phyloP scores from a whole-genome alignment of 2,329 filamentous ascomycete genomes.

The Colletotrichum acutatum region DNA sequence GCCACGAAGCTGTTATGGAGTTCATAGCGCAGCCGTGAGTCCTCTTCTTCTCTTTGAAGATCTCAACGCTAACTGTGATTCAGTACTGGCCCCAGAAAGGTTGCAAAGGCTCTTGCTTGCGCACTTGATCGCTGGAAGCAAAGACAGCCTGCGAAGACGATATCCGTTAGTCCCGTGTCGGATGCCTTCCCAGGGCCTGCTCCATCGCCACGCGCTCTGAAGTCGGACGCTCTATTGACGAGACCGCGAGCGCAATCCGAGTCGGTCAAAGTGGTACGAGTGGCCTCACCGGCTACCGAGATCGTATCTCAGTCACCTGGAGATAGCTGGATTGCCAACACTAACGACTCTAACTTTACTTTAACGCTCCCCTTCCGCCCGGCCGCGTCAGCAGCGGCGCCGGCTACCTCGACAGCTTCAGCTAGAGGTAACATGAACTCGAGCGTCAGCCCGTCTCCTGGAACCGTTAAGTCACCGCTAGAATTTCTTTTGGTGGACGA shows the following conservation, averaged over 20 bases:
- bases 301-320: background rate
- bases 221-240: background rate
- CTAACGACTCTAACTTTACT: conserved; percentile 14
- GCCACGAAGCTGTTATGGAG: conserved; percentile 33
- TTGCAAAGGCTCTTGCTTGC: conserved; percentile 35
- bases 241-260: conserved; percentile 27
- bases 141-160: conserved; percentile 4
- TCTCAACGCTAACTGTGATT: background rate
- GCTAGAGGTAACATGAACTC: background rate
- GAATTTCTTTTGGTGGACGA: conserved; percentile 49
- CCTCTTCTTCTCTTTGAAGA: background rate
- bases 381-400: background rate
- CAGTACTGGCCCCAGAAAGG: conserved; percentile 36
- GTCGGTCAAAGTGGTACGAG: conserved; percentile 12
- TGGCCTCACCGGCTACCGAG: conserved; percentile 1
- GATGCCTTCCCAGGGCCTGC: background rate
- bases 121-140: conserved; percentile 35
- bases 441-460: background rate
- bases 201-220: background rate
- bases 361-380: conserved; percentile 31
- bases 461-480: background rate
- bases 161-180: conserved; percentile 3
- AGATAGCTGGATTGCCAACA: conserved; percentile 4
- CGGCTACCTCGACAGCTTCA: background rate
- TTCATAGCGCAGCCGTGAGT: conserved; percentile 39